These are phyloP conservation scores for Arthrobotrys musiformis DNA, from an alignment of 2,329 filamentous ascomycete genomes.

Conservation along the genomic window DNA sequence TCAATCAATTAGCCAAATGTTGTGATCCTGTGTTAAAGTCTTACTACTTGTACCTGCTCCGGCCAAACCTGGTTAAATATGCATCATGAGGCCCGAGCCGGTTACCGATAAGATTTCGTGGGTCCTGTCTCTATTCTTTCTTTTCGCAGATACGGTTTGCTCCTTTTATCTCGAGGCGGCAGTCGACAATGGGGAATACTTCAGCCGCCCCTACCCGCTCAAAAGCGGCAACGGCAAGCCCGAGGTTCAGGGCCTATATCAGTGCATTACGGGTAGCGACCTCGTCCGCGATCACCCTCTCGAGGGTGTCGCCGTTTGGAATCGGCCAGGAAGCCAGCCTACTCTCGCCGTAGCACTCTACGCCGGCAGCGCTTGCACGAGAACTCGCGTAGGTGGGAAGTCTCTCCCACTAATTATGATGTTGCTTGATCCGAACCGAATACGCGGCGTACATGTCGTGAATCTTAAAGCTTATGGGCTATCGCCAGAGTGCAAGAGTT, in stretches of 20 bases:
- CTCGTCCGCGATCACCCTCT: not conserved
- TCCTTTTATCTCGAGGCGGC: not conserved
- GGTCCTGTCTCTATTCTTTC: not conserved
- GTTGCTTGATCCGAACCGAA: slow-evolving; percentile 3
- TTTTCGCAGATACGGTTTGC: not conserved
- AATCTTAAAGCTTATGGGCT: not conserved
- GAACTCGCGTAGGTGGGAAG: not conserved
- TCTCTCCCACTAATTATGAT: not conserved
- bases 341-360: slow-evolving; percentile 33
- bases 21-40: no score
- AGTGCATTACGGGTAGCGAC: not conserved
- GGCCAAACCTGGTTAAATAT: no score
- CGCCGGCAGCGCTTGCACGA: not conserved
- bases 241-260: not conserved
- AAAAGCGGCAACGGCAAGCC: slow-evolving; percentile 2
- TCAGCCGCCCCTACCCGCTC: not conserved
- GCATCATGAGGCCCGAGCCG: not conserved
- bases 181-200: not conserved
- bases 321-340: slow-evolving; percentile 7
- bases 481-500: slow-evolving; percentile 2
- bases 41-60: no score
- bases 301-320: slow-evolving; percentile 25
- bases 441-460: slow-evolving; percentile 21
- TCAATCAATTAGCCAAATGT: no score
- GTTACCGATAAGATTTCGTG: not conserved